Evolutionary conservation across 306 rosid genomes (phyloP).

Genomic region (Fagus sylvatica): DNA sequence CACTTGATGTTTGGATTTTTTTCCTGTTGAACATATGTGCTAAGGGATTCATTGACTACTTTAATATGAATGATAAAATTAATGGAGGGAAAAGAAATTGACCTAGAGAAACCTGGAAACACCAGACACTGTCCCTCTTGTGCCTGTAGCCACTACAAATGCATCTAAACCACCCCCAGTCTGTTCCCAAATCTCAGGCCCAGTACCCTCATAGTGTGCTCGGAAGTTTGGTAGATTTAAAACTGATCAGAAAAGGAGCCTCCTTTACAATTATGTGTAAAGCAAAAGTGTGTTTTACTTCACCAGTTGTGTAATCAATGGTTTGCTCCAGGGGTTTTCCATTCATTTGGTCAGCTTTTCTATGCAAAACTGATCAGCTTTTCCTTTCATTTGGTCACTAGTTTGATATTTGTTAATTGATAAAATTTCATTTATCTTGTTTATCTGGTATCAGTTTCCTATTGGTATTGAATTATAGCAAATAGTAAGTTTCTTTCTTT

Average conservation of each 20-base stretch:
- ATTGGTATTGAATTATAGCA: no score
- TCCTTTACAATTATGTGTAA: constrained; percentile 53
- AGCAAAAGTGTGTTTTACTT: constrained; percentile 24
- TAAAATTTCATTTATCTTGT: no score
- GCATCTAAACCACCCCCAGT: constrained; percentile 65
- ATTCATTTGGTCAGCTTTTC: constrained; percentile 28
- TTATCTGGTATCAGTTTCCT: no score
- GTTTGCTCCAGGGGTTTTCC: constrained; percentile 30
- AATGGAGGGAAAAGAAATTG: neutral
- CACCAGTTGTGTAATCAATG: constrained; percentile 42
- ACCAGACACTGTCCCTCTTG: constrained; percentile 90
- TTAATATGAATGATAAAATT: constrained; percentile 10
- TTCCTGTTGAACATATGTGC: constrained; percentile 53
- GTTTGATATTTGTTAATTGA: no score
- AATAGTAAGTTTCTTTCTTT: no score
- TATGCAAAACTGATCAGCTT: neutral
- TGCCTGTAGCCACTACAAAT: constrained; percentile 86
- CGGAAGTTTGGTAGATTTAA: constrained; percentile 85
- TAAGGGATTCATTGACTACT: constrained; percentile 10
- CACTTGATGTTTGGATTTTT: constrained; percentile 71
- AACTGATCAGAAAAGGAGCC: constrained; percentile 95
- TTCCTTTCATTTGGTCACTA: no score
- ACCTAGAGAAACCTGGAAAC: constrained; percentile 70
- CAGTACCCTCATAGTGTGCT: constrained; percentile 85
- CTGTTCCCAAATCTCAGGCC: constrained; percentile 96